phyloP scores from a whole-genome alignment of 1,139 yeast genomes.

The Candida sojae region DNA sequence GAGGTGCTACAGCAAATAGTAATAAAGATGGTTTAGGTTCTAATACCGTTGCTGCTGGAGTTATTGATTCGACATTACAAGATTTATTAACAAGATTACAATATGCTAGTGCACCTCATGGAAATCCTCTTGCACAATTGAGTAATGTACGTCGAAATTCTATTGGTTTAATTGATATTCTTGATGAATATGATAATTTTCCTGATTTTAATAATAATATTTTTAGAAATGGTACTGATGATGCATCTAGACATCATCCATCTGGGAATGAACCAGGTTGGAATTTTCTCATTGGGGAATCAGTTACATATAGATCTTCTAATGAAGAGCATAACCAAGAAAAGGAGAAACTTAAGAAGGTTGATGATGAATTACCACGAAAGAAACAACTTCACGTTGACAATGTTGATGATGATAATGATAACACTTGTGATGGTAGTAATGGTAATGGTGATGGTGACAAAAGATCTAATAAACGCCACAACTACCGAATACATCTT shows the following conservation, averaged over 20 bases:
- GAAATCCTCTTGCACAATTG: constrained; percentile 43
- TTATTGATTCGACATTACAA: constrained; percentile 56
- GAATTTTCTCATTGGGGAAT: constrained; percentile 39
- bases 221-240: constrained; percentile 19
- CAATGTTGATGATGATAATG: background rate
- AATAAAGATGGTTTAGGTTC: constrained; percentile 8
- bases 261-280: constrained; percentile 29
- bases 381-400: constrained; percentile 9
- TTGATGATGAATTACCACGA: too few species aligned
- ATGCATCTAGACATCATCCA: constrained; percentile 12
- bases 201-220: constrained; percentile 48
- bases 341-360: constrained; percentile 4
- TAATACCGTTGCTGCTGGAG: constrained; percentile 9
- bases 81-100: constrained; percentile 53
- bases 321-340: background rate
- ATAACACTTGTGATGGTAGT: too few species aligned
- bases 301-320: constrained; percentile 6
- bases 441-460: background rate
- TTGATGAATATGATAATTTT: constrained; percentile 42
- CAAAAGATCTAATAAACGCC: background rate
- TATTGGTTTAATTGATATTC: constrained; percentile 47
- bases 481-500: background rate
- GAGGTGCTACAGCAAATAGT: constrained; percentile 19
- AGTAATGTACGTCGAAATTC: constrained; percentile 39
- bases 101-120: constrained; percentile 57